Base-by-base conservation (phyloP, 2,329 filamentous ascomycete genomes). In the Cladosporium sp. region DNA sequence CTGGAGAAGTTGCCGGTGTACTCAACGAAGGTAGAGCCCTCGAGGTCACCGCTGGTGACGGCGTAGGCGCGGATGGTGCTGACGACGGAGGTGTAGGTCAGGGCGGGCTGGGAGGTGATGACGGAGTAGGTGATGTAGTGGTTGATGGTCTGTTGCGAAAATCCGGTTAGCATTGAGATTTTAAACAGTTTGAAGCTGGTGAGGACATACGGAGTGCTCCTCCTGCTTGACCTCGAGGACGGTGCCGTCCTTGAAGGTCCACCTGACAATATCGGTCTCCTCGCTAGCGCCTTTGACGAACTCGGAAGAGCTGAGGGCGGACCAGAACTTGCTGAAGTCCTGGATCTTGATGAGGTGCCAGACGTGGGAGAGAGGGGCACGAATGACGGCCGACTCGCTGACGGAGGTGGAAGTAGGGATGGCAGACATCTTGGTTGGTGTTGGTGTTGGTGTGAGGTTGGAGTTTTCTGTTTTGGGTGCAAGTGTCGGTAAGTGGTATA, bases 281-380 rank as follows among this genome's bases (percentile, higher is more conserved):
- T 72, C 67, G 47, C 74, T 77, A 12, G 76, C 68, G 44, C 80
- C 82, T 73, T 85, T 84, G 68, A 84, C 80, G 60, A 73, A 76
- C 66, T 86, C 81, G 66, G 77, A 80, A 64, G 77, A 77, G 56
- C 77, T 72, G 39, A 88, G 76, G 56, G 79, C 78, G 39, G 74
- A 72, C 82, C 83, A 87, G 74, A 85, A 88, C 63, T 79, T 76
- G 72, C 71, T 68, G 70, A 88, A 87, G 67, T 83, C 76, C 68
- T 82, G 78, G 34, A 88, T 80, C 77, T 88, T 88, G 79, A 88
- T 84, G 62, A 82, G 75, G 73, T 88, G 84, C 84, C 85, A 88
- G 66, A 87, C 84, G 58, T 79, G 69, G 62, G 77, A 77, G 66
- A 87, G 78, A 29, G 80, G 80, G 32, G 83, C 83, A 38, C 80